A percentile compares a stretch with the other conserved stretches of the same genome.
Evolutionary conservation across 805 yeast species (phyloP).

Genomic region (Debaryomyces castellii): DNA sequence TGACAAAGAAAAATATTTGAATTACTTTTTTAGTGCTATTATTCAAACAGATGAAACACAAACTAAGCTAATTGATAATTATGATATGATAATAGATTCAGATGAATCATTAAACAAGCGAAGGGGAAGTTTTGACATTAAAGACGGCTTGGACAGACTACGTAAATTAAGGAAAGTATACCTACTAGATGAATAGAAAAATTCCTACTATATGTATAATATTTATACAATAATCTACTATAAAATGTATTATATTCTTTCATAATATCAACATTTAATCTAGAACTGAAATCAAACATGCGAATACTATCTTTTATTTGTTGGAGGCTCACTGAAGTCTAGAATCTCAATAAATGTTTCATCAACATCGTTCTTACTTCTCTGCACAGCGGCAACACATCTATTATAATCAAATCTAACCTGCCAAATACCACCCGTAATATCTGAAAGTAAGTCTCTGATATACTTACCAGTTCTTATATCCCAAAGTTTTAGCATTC

Average conservation of each 20-base stretch:
- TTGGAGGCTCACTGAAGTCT: constrained; percentile 60
- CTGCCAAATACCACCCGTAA: constrained; percentile 90
- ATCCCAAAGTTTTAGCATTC: constrained; percentile 86
- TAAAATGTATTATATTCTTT: not conserved
- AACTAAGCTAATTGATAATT: constrained; percentile 25
- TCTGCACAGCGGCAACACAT: constrained; percentile 89
- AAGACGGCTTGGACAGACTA: constrained; percentile 32
- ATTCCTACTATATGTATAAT: not conserved
- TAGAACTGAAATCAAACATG: not conserved
- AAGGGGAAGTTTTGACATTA: constrained; percentile 24
- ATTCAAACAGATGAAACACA: constrained; percentile 16
- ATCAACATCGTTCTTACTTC: constrained; percentile 47
- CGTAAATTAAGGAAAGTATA: constrained; percentile 35
- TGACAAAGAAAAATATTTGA: constrained; percentile 9
- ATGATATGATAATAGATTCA: constrained; percentile 13
- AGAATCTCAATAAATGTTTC: constrained; percentile 79
- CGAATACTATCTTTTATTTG: constrained; percentile 1
- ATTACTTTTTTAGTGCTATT: constrained; percentile 25
- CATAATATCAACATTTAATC: not conserved
- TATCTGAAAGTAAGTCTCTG: constrained; percentile 69
- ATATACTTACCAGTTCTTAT: constrained; percentile 73
- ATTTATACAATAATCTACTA: not conserved
- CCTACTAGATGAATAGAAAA: constrained; percentile 15
- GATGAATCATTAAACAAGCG: constrained; percentile 12
- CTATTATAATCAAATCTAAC: constrained; percentile 81